Base-by-base conservation (phyloP, 768 basidiomycete genomes). In the Phylloporus scabripes region DNA sequence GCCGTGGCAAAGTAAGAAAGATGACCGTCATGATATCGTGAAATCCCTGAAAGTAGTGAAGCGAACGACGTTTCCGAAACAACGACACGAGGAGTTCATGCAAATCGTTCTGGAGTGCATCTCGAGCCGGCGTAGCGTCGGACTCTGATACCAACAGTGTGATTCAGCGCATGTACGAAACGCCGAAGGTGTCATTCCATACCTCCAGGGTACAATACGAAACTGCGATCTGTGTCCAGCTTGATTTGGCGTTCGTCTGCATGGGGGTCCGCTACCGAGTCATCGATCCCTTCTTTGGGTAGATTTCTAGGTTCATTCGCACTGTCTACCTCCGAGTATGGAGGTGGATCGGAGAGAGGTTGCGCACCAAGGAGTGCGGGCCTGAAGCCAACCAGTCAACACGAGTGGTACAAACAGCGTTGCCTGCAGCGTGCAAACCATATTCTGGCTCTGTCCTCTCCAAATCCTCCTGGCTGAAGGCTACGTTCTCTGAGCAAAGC, bases 151-250 rank as follows among this genome's bases (percentile, higher is more conserved):
- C 42, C 43, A 24, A 40, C 34, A 18, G 36, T 43, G 33, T 37
- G 36, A 52, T 53, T 60, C 28, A 53, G 43, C 29, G 40, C 8
- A 23, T 21, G 23, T 26, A 40, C 47, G 40, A 56, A 48, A 48
- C 49, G 48, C 44, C 58, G 49, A 50, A 12, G 37, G 8, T 46
- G 38, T 49, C 32, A 45, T 48, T 52, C 43, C 52, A 69, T 74
- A 88, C 92, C 88, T 77, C 81, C 83, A 62, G 93, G 89, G 69
- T 95, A 97, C 53, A 92, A 73, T 48, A 96, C 89, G 60, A 97
- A 97, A 56, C 91, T 92, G 42, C 93, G 81, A 67, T 93, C 83
- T 1, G 93, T 95, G 68, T 96, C 93, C 29, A 95, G 77, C 49
- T 74, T 70, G 52, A 96, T 91, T 68, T 96, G 93, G 12, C 77